A percentile compares a stretch with the other conserved stretches of the same genome.
phyloP scores from a whole-genome alignment of 345 rosid species.

The Lepidium aucheri region DNA sequence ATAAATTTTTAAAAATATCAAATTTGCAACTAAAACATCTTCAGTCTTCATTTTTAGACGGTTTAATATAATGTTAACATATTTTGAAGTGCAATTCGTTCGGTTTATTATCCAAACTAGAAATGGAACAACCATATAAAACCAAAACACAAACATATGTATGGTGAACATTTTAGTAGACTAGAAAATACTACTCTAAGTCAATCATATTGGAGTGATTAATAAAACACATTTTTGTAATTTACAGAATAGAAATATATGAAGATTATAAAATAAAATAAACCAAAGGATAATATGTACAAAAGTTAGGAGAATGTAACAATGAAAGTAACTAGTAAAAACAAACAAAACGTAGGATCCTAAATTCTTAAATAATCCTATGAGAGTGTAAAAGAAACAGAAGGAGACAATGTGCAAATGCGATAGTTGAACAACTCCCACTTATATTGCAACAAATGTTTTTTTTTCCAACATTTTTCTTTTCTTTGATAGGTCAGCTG shows the following conservation, averaged over 20 bases:
- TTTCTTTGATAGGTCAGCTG: constrained; percentile 17
- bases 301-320: constrained; percentile 6
- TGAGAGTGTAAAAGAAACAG: constrained; percentile 5
- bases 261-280: neutral
- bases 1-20: too few species aligned
- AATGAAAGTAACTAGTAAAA: neutral
- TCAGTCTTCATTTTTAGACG: too few species aligned
- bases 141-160: too few species aligned
- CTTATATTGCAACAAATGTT: constrained; percentile 44
- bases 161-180: too few species aligned
- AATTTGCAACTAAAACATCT: too few species aligned
- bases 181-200: too few species aligned
- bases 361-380: constrained; percentile 2
- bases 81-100: too few species aligned
- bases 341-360: constrained; percentile 20
- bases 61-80: too few species aligned
- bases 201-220: too few species aligned
- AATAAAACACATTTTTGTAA: neutral
- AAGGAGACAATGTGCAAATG: constrained; percentile 20
- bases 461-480: neutral
- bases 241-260: neutral
- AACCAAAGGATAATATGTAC: neutral
- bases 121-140: too few species aligned
- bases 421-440: constrained; percentile 75
- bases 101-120: too few species aligned